phyloP scores from a whole-genome alignment of 2,329 filamentous ascomycete species.

The Ophiognomonia clavigignenti-juglandacearum region DNA sequence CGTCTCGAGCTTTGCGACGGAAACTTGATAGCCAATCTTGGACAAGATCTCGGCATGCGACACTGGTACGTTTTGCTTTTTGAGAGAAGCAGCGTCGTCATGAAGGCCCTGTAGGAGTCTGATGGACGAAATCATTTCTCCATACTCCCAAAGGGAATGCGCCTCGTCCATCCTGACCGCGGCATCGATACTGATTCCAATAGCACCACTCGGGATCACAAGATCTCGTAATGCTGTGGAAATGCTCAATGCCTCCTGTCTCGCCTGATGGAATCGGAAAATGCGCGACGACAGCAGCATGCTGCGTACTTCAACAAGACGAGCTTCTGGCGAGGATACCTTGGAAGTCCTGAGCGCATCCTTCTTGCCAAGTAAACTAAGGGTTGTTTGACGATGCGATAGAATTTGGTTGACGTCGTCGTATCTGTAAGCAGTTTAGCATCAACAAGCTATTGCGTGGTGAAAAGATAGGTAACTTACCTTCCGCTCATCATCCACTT shows the following conservation, averaged over 20 bases:
- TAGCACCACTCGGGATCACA: constrained; percentile 59
- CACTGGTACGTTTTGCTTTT: constrained; percentile 65
- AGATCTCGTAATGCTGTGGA: constrained; percentile 79
- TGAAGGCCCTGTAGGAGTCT: constrained; percentile 77
- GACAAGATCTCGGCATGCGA: constrained; percentile 77
- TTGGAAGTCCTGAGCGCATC: constrained; percentile 57
- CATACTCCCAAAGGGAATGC: constrained; percentile 89
- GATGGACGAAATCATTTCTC: constrained; percentile 84
- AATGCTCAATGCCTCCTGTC: constrained; percentile 82
- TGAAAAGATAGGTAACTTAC: constrained; percentile 41
- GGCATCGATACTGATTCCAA: constrained; percentile 74
- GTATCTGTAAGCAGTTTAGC: constrained; percentile 46
- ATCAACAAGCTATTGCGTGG: background rate
- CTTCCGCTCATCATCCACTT: constrained; percentile 79
- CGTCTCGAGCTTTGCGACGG: constrained; percentile 84
- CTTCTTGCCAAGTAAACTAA: constrained; percentile 73
- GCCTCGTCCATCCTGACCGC: constrained; percentile 78
- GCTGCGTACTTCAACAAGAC: constrained; percentile 70
- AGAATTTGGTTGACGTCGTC: constrained; percentile 76
- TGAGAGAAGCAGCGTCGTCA: constrained; percentile 49
- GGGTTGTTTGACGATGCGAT: constrained; percentile 75
- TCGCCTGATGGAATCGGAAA: constrained; percentile 72
- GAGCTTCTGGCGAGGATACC: constrained; percentile 58
- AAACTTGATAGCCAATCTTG: constrained; percentile 82
- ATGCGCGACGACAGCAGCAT: constrained; percentile 71